Base-by-base conservation (phyloP, 805 yeast species). In the Teunomyces aglyptinius region DNA sequence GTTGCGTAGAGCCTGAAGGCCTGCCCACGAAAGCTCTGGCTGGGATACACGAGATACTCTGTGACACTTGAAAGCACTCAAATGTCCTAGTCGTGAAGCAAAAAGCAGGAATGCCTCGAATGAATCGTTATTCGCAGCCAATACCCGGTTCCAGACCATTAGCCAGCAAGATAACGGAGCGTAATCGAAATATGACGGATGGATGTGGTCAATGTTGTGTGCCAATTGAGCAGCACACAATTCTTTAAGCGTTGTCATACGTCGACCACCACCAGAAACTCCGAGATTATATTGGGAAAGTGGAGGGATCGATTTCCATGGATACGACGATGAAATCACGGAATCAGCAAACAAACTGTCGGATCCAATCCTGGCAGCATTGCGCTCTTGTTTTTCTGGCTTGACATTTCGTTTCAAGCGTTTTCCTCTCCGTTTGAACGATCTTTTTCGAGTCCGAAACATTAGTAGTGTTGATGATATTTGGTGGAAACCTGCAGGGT, bases 201-300 rank as follows among this genome's bases (percentile, higher is more conserved):
- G 57, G n/a, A 70, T 18, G 6, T 47, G 43, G 5, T 61, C 56
- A 2, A 59, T 57, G 40, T 69, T 61, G 3, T 41, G 47, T 1
- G 74, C 74, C 11, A 71, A 38, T n/a, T 49, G 47, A 6, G 50
- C 49, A 5, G 68, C 63, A 47, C 73, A 68, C 2, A 63, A 28
- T 33, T 43, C 44, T 45, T 55, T 60, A 13, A 67, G 52, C 19
- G 19, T 12, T 39, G 11, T 26, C 20, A 31, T n/a, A 5, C 22
- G 11, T 51, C 50, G 19, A 57, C 22, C 16, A 51, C 13, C 24
- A 1, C 7, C 12, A 5, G 16, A 13, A 10, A 7, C 12, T n/a
- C 18, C 18, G 48, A 26, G n/a, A 41, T 49, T 26, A 32, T 46
- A 58, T 56, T 55, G 22, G 46, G 50, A 50, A 54, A 61, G 15